Evolutionary conservation across 2,329 filamentous ascomycete species (phyloP).

Genomic region (Beauveria rudraprayagi): DNA sequence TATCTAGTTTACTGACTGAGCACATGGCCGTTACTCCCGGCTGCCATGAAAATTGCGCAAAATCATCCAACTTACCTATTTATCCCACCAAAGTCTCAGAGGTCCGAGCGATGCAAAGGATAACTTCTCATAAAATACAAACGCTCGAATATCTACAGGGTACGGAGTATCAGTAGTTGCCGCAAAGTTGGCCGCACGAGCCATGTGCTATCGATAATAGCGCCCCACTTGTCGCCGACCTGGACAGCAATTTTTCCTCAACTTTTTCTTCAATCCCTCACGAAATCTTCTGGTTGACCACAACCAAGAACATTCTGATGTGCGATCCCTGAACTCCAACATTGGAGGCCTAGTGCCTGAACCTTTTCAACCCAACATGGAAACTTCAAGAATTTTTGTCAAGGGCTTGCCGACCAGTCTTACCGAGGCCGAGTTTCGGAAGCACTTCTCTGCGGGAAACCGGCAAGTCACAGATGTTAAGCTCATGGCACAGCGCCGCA

Average conservation of each 20-base stretch:
- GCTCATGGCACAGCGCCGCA: slow-evolving; percentile 79
- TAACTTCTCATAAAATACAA: too few species aligned
- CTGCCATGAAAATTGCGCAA: too few species aligned
- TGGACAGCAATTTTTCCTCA: slow-evolving; percentile 22
- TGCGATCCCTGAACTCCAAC: slow-evolving; percentile 5
- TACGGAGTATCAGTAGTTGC: neutral
- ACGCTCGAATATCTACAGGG: neutral
- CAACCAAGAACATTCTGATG: slow-evolving; percentile 10
- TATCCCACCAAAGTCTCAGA: too few species aligned
- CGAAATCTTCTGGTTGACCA: slow-evolving; percentile 17
- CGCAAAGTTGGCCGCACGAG: neutral
- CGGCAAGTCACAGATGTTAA: slow-evolving; percentile 83
- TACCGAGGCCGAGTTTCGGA: slow-evolving; percentile 75
- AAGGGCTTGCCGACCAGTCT: slow-evolving; percentile 78
- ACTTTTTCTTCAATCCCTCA: slow-evolving; percentile 12
- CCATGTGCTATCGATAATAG: slow-evolving; percentile 15
- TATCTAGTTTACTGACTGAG: too few species aligned
- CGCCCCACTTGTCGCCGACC: neutral
- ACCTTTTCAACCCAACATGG: slow-evolving; percentile 28
- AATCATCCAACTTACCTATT: too few species aligned
- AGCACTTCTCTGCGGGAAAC: slow-evolving; percentile 72
- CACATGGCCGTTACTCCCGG: too few species aligned
- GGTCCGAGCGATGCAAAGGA: too few species aligned
- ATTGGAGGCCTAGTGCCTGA: slow-evolving; percentile 15
- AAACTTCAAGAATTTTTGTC: slow-evolving; percentile 67